Evolutionary conservation across 2,329 filamentous ascomycete genomes (phyloP).

Genomic region (Phialophora chinensis): DNA sequence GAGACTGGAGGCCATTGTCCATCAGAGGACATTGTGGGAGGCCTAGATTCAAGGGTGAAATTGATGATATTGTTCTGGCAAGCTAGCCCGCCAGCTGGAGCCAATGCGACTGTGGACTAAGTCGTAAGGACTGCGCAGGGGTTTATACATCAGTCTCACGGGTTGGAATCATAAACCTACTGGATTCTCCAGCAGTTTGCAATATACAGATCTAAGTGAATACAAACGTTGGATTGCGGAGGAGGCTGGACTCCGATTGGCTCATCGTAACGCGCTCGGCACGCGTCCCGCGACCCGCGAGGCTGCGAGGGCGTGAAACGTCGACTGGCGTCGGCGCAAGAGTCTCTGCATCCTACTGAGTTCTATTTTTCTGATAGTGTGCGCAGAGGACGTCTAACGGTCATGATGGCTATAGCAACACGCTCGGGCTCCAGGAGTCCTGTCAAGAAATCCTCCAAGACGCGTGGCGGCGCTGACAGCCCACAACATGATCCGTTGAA

Average conservation of each 20-base stretch:
- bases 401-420: constrained; percentile 31
- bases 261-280: constrained; percentile 19
- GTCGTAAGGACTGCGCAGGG: neutral
- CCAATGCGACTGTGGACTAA: neutral
- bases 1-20: constrained; percentile 67
- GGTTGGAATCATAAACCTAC: neutral
- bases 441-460: constrained; percentile 30
- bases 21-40: constrained; percentile 28
- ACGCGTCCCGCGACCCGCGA: neutral
- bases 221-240: constrained; percentile 12
- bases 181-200: neutral
- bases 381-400: no score
- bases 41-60: neutral
- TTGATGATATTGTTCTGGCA: neutral
- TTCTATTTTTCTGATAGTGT: no score
- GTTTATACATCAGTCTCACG: no score
- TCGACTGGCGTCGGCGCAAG: neutral
- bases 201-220: neutral
- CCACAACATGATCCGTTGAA: constrained; percentile 50
- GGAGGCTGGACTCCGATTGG: constrained; percentile 30
- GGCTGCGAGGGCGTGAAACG: neutral
- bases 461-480: neutral
- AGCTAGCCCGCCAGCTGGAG: no score
- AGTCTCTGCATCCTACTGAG: neutral
- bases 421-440: constrained; percentile 36